Evolutionary conservation across 352 stramenopile species (phyloP), one percentile per base, ranked within the genome.

Genomic region (Phytophthora pini): DNA sequence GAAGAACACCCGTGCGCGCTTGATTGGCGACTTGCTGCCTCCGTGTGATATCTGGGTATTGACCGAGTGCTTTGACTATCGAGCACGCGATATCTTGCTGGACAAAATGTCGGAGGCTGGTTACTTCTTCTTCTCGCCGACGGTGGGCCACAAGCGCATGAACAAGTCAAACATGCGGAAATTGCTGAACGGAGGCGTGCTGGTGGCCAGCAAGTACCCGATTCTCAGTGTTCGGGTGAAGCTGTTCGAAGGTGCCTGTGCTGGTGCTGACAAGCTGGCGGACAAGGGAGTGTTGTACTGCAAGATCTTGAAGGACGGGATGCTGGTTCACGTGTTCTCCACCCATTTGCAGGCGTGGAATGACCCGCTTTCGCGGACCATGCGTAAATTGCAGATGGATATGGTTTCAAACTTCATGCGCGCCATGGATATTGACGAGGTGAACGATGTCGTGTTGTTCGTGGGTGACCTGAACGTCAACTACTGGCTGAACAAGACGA

Each of bases 331-430:
- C 62, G 70, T 93, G 0, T 93, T 93, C 55, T 77, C 77, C 40
- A 93, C 82, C 1, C 85, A 93, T 48, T 56, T 93, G 44, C 85
- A 93, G 53, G 85, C 85, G 5, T 93, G 85, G 84, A 89, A 90
- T 57, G 83, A 93, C 54, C 56, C 72, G 1, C 39, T 81, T 24
- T 88, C 82, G 22, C 76, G 81, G 4, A 56, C 60, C 5, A 87
- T 85, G 71, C 80, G 82, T 0, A 77, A 80, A n/a, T 70, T 77
- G 48, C 85, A 93, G 63, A 87, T 93, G 74, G 40, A 87, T 29
- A 81, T 90, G 68, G 63, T 93, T 12, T 68, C 73, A 1, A 66
- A 74, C 43, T 84, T 92, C 20, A 87, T 87, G 70, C 56, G 59
- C 7, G 68, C 66, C 24, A 77, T 90, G 68, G 65, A 77, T 24